A percentile compares a stretch with the other conserved stretches of the same genome.
Evolutionary conservation across 169 alveolate species (phyloP).

Genomic region (Pseudocohnilembus persalinus): DNA sequence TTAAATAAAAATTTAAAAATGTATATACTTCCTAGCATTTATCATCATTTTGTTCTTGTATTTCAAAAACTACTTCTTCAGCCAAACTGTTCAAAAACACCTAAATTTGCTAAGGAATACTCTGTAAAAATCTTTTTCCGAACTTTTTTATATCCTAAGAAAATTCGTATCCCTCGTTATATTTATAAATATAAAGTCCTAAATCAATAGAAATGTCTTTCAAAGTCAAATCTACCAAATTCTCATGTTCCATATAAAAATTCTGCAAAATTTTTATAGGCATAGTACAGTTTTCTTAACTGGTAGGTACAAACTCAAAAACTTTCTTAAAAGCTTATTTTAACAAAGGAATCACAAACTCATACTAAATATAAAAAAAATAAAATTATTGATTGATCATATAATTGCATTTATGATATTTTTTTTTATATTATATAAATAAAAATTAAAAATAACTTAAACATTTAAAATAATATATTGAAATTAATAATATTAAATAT

Average conservation of each 20-base stretch:
- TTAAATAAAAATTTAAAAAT: too few species aligned
- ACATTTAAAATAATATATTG: too few species aligned
- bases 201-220: conserved; percentile 24
- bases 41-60: conserved; percentile 1
- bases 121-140: conserved; percentile 32
- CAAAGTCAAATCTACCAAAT: conserved; percentile 28
- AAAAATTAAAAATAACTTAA: too few species aligned
- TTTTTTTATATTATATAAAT: conserved; percentile 15
- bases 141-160: conserved; percentile 17
- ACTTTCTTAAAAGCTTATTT: conserved; percentile 30
- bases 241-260: conserved; percentile 51
- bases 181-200: conserved; percentile 17
- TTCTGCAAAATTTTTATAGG: conserved; percentile 38
- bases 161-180: conserved; percentile 20
- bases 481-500: too few species aligned
- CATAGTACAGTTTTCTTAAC: conserved; percentile 4
- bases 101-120: not conserved
- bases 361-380: not conserved
- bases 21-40: conserved; percentile 1
- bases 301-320: conserved; percentile 20
- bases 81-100: not conserved
- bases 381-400: too few species aligned
- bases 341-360: conserved; percentile 26
- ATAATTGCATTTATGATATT: not conserved
- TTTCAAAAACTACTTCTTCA: not conserved